Conservation (phyloP, 2,329 filamentous ascomycete species). For the Xenosphaeropsis pyriputrescens region DNA sequence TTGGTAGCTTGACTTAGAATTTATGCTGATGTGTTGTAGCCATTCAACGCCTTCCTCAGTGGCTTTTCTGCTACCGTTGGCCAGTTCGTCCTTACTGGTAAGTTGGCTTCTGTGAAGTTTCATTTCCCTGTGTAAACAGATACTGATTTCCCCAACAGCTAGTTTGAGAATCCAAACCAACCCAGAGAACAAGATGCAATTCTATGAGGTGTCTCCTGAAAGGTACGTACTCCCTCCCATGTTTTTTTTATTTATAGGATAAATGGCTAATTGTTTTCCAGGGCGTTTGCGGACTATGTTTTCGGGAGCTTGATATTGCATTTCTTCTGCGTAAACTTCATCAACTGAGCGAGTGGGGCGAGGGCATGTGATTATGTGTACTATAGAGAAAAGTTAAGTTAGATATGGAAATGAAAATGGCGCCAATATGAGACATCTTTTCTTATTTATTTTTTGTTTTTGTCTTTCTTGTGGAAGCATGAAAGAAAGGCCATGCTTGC, state of each 20-base stretch:
- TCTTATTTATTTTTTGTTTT: too few species aligned
- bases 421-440: too few species aligned
- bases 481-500: too few species aligned
- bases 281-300: conserved; percentile 91
- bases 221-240: conserved; percentile 33
- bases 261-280: conserved; percentile 21
- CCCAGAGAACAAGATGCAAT: conserved; percentile 64
- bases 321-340: conserved; percentile 99
- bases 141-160: conserved; percentile 23
- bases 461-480: too few species aligned
- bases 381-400: not conserved
- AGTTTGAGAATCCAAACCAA: conserved; percentile 87
- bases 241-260: not conserved
- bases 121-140: not conserved
- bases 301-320: conserved; percentile 91
- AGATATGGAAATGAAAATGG: not conserved
- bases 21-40: conserved; percentile 34
- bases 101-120: conserved; percentile 9
- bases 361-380: not conserved
- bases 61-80: conserved; percentile 91
- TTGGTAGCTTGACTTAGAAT: not conserved
- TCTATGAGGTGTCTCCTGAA: conserved; percentile 64
- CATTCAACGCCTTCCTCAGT: conserved; percentile 96
- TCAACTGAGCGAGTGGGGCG: conserved; percentile 51
- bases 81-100: conserved; percentile 91